Evolutionary conservation across 2,329 filamentous ascomycete species (phyloP), one percentile per base, ranked within the genome.

Genomic region (Diplodia scrobiculata): DNA sequence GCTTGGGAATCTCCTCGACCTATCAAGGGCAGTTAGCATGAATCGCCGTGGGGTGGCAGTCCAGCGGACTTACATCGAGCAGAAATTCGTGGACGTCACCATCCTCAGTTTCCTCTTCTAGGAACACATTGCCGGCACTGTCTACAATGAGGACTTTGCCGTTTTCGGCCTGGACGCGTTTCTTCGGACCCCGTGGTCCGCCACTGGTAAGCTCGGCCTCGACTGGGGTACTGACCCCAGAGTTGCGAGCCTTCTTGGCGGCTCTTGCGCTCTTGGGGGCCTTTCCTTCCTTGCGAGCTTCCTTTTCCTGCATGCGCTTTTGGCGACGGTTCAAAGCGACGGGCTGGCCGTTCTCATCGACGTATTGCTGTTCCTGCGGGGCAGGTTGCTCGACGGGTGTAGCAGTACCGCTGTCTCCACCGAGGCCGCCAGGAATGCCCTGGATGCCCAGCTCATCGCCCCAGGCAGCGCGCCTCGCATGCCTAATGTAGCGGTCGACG

Each of bases 91-190:
- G 86, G 36, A 87, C 85, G 65, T 91, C 87, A 63, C 95, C 95
- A 27, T 97, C 91, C 71, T 93, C 92, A 62, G 92, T 91, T 72
- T 91, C 86, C 74, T 96, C 91, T 78, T 98, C 93, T n/a, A 99
- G 83, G 75, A 91, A 99, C 13, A 99, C 95, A 72, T 97, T 92
- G 32, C 95, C 95, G 10, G 89, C 82, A 0, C 91, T 91, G 78
- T 99, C 94, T 3, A 99, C 95, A 66, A 99, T 89, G 45, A 99
- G 82, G 0, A 96, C 84, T 82, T 98, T 99, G 71, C 95, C 95
- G 73, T 99, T 99, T 82, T 97, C 90, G 2, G 93, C 94, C 29
- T 93, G 87, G 17, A 98, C 91, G 41, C 91, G 86, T 84, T 94
- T 96, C 80, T 91, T 91, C 38, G 89, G 84, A 21, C 93, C 92